phyloP scores from a whole-genome alignment of 495 filamentous ascomycete genomes.

The Neurospora sp. region DNA sequence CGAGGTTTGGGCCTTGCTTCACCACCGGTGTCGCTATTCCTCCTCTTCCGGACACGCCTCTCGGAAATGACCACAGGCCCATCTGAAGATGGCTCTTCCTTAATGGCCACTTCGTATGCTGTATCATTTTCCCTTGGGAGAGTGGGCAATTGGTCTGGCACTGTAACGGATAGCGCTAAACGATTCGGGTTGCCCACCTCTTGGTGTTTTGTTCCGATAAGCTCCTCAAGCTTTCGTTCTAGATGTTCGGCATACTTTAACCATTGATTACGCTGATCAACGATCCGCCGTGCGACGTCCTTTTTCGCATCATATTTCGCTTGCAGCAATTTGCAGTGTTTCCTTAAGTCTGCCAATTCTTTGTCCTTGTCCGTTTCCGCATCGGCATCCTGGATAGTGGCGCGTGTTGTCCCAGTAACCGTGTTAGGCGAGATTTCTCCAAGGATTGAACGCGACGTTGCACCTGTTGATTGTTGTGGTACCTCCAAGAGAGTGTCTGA shows the following conservation, averaged over 20 bases:
- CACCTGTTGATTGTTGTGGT: background rate
- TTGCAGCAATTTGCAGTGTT: constrained; percentile 15
- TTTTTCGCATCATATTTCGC: constrained; percentile 11
- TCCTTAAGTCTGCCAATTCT: constrained; percentile 19
- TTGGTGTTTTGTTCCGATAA: background rate
- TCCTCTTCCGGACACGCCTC: constrained; percentile 33
- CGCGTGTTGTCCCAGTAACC: background rate
- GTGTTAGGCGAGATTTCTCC: constrained; percentile 14
- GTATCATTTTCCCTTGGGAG: constrained; percentile 2
- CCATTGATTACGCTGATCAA: constrained; percentile 17
- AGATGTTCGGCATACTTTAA: constrained; percentile 16
- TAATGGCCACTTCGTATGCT: constrained; percentile 16
- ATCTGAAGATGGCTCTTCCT: constrained; percentile 37
- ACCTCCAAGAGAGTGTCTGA: background rate
- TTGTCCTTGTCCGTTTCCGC: constrained; percentile 6
- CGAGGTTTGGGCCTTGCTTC: constrained; percentile 2
- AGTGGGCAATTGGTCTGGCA: constrained; percentile 18
- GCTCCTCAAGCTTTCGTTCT: constrained; percentile 3
- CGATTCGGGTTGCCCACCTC: background rate
- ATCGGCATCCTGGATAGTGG: background rate
- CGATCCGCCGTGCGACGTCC: constrained; percentile 1
- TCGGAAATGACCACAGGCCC: constrained; percentile 33
- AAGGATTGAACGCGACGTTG: constrained; percentile 5
- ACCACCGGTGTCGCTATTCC: constrained; percentile 11
- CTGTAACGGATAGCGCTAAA: background rate